These are phyloP conservation scores for Thermoascus crustaceus DNA, from an alignment of 2,329 filamentous ascomycete species.

Conservation along the genomic window DNA sequence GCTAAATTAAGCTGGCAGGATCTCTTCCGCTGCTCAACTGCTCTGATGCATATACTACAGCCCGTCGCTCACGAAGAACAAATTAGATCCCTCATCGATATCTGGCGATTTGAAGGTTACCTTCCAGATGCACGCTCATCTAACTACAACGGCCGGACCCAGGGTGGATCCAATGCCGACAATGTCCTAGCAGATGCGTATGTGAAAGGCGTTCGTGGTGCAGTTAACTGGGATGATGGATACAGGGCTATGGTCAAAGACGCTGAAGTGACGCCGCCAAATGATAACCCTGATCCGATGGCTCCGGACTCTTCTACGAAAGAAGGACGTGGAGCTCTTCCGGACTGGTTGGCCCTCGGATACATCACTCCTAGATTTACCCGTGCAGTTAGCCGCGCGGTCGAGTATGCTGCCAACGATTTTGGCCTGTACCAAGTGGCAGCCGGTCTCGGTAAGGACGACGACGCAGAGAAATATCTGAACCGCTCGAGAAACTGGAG, in stretches of 20 bases:
- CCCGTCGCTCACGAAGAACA: constrained; percentile 56
- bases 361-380: constrained; percentile 57
- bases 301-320: constrained; percentile 55
- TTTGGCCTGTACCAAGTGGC: constrained; percentile 61
- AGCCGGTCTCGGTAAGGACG: constrained; percentile 43
- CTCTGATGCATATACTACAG: constrained; percentile 58
- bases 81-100: constrained; percentile 59
- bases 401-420: constrained; percentile 63
- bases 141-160: constrained; percentile 60
- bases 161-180: constrained; percentile 63
- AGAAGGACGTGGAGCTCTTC: constrained; percentile 59
- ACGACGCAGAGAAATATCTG: constrained; percentile 52
- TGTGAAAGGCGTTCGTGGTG: constrained; percentile 56
- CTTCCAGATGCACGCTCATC: constrained; percentile 59
- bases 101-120: constrained; percentile 57
- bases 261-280: constrained; percentile 54
- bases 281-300: constrained; percentile 47
- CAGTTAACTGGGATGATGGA: constrained; percentile 56
- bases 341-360: constrained; percentile 58
- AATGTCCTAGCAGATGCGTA: constrained; percentile 66
- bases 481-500: constrained; percentile 60
- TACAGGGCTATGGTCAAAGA: constrained; percentile 59
- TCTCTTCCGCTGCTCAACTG: constrained; percentile 55
- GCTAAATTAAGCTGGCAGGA: too few species aligned
- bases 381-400: constrained; percentile 55